Conservation (phyloP, 2,329 filamentous ascomycete genomes). For the Clonostachys sp. region DNA sequence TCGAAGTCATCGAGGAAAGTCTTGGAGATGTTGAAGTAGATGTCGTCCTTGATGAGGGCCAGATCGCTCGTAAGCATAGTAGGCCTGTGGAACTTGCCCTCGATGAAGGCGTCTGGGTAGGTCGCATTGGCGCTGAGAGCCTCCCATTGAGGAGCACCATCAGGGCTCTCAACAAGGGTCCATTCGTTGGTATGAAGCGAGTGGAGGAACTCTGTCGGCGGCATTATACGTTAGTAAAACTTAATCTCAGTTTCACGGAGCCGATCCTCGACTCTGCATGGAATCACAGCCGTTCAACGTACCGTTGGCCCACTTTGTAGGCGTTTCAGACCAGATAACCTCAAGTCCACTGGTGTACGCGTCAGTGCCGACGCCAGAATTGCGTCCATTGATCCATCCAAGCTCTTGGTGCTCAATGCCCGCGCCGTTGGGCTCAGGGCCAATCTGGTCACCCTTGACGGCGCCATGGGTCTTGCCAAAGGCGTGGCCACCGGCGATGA, state of each 20-base stretch:
- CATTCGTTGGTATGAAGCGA: constrained; percentile 77
- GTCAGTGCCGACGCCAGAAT: constrained; percentile 63
- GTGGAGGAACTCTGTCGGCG: constrained; percentile 51
- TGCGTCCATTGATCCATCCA: constrained; percentile 65
- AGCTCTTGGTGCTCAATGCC: constrained; percentile 63
- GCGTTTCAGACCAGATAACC: constrained; percentile 74
- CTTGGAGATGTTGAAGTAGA: constrained; percentile 71
- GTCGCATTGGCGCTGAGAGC: constrained; percentile 56
- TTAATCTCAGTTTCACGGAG: no score
- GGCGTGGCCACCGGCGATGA: constrained; percentile 74
- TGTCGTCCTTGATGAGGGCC: constrained; percentile 65
- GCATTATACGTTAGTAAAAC: no score
- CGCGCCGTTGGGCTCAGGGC: constrained; percentile 62
- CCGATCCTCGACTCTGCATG: no score
- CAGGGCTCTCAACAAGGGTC: constrained; percentile 71
- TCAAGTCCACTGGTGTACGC: constrained; percentile 74
- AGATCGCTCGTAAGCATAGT: constrained; percentile 75
- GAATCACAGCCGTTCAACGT: no score
- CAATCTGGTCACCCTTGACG: constrained; percentile 57
- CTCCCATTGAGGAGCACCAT: constrained; percentile 72
- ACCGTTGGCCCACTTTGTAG: constrained; percentile 68
- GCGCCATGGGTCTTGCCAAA: constrained; percentile 82
- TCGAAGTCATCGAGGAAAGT: constrained; percentile 66
- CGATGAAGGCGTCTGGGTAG: constrained; percentile 68
- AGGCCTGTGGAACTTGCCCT: constrained; percentile 67